A percentile compares a stretch with the other conserved stretches of the same genome.
These are phyloP conservation scores for Backusella sp. DNA, from an alignment of 192 early-diverging fungal genomes.

Conservation along the genomic window DNA sequence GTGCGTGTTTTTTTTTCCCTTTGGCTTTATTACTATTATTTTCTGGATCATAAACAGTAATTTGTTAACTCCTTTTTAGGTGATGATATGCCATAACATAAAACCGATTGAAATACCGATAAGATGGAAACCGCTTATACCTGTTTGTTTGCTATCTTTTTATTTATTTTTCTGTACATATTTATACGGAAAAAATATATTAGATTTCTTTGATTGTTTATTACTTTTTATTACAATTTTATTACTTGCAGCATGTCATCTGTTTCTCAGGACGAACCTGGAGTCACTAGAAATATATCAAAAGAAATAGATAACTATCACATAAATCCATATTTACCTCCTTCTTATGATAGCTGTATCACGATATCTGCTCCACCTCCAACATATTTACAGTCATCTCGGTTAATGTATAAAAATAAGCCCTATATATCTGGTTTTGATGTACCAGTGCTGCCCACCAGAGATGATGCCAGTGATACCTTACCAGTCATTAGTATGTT, in stretches of 20 bases:
- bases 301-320: background rate
- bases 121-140: background rate
- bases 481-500: background rate
- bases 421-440: constrained; percentile 1
- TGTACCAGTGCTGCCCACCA: background rate
- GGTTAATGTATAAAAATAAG: constrained; percentile 1
- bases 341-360: background rate
- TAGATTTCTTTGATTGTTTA: background rate
- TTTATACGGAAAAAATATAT: background rate
- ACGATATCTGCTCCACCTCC: background rate
- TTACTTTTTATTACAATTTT: background rate
- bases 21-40: background rate
- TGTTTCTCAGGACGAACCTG: background rate
- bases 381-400: background rate
- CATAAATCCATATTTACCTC: background rate
- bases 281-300: background rate
- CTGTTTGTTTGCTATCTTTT: background rate
- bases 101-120: constrained; percentile 5
- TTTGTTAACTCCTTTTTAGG: background rate
- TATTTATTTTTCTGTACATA: background rate
- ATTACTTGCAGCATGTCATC: background rate
- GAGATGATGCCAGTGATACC: background rate
- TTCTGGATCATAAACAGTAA: background rate
- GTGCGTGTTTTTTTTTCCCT: background rate
- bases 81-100: background rate